These are phyloP conservation scores for Cornus suecica DNA, from an alignment of 148 eudicot genomes.

Conservation along the genomic window DNA sequence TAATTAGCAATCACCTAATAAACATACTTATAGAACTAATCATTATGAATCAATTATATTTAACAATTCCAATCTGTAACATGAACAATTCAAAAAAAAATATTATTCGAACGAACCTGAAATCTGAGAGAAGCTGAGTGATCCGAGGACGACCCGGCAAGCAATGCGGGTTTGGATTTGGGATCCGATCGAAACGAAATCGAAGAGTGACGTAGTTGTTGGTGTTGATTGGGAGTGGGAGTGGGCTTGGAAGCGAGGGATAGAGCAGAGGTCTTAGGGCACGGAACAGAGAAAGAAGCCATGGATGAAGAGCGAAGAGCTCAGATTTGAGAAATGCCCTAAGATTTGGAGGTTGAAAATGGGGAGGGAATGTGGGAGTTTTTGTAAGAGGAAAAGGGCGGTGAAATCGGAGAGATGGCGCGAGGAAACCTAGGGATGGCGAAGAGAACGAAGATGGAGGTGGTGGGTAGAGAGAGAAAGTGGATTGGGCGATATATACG, in stretches of 20 bases:
- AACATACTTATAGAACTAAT: not conserved
- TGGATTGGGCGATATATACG: slow-evolving; percentile 19
- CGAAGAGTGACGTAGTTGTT: not conserved
- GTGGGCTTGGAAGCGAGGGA: slow-evolving; percentile 4
- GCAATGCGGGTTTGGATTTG: slow-evolving; percentile 15
- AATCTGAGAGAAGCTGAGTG: slow-evolving; percentile 5
- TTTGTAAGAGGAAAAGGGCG: slow-evolving; percentile 17
- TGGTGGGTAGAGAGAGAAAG: not conserved
- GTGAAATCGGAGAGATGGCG: slow-evolving; percentile 16
- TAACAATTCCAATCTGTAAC: not conserved
- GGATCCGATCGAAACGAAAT: slow-evolving; percentile 20
- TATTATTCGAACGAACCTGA: slow-evolving; percentile 13
- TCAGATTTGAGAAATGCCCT: not conserved
- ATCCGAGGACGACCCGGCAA: slow-evolving; percentile 19
- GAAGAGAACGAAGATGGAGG: not conserved
- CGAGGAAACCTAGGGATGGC: not conserved
- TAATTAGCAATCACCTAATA: not conserved
- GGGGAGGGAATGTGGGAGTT: not conserved
- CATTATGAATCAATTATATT: not conserved
- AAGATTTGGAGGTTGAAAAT: not conserved
- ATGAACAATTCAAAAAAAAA: not conserved
- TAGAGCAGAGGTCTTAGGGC: slow-evolving; percentile 30
- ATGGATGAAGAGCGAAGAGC: slow-evolving; percentile 6
- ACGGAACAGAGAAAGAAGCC: slow-evolving; percentile 38
- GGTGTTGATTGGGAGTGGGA: not conserved